phyloP scores from a whole-genome alignment of 495 filamentous ascomycete genomes.

The Echria macrotheca region DNA sequence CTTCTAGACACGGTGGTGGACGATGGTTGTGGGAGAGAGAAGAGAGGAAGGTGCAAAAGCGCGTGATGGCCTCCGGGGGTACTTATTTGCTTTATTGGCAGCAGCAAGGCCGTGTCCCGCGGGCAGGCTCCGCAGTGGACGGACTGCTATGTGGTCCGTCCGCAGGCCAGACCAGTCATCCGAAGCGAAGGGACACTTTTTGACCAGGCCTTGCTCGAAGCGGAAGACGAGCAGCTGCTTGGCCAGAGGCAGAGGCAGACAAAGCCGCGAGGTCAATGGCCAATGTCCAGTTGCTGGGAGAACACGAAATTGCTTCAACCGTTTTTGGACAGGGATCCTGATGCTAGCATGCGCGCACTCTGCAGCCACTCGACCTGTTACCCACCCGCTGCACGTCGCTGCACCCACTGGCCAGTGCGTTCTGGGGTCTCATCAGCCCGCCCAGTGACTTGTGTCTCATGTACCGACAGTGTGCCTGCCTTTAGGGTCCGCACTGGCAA shows the following conservation, averaged over 20 bases:
- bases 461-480: conserved; percentile 23
- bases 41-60: conserved; percentile 29
- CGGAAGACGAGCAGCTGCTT: background rate
- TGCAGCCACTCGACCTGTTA: conserved; percentile 24
- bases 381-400: conserved; percentile 10
- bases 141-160: conserved; percentile 17
- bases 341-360: conserved; percentile 23
- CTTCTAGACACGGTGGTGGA: conserved; percentile 18
- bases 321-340: conserved; percentile 30
- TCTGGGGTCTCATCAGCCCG: conserved; percentile 15
- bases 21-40: conserved; percentile 14
- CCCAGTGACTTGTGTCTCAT: conserved; percentile 17
- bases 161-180: background rate
- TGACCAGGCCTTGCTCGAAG: background rate
- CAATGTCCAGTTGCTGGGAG: conserved; percentile 25
- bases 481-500: background rate
- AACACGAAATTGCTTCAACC: conserved; percentile 33
- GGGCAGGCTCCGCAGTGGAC: conserved; percentile 14
- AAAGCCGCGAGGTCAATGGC: conserved; percentile 16
- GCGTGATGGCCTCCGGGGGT: conserved; percentile 14
- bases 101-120: conserved; percentile 5
- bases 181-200: conserved; percentile 1
- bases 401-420: conserved; percentile 24
- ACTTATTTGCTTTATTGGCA: conserved; percentile 16
- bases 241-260: conserved; percentile 6